A percentile compares a stretch with the other conserved stretches of the same genome.
Evolutionary conservation across 495 filamentous ascomycete species (phyloP).

Genomic region (Penicillium alfredii): DNA sequence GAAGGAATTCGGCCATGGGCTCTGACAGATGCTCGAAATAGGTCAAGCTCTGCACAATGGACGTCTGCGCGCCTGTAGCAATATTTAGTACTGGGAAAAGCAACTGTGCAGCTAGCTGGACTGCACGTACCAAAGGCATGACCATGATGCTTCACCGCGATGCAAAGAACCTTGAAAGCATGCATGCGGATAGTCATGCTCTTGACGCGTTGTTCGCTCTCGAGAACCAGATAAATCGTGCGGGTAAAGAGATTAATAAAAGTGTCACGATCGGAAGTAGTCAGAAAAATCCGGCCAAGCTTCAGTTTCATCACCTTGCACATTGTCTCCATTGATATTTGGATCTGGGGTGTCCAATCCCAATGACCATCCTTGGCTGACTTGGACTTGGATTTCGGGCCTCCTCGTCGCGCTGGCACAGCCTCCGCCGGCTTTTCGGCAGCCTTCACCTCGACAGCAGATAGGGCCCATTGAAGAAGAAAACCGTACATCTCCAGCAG

Average conservation of each 20-base stretch:
- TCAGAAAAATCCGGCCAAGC: conserved; percentile 84
- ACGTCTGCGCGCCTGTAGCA: conserved; percentile 83
- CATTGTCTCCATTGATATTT: conserved; percentile 86
- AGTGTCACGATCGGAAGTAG: conserved; percentile 93
- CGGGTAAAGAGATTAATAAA: conserved; percentile 89
- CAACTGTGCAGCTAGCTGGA: neutral
- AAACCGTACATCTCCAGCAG: conserved; percentile 94
- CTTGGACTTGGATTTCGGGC: conserved; percentile 75
- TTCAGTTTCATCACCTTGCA: conserved; percentile 93
- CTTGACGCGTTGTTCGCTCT: conserved; percentile 91
- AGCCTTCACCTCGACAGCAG: conserved; percentile 86
- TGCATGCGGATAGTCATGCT: conserved; percentile 90
- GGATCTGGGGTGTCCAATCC: conserved; percentile 84
- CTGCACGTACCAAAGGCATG: conserved; percentile 79
- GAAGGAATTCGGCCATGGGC: conserved; percentile 97
- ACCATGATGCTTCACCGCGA: conserved; percentile 96
- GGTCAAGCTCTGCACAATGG: conserved; percentile 91
- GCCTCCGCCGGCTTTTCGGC: conserved; percentile 75
- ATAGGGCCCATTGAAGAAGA: conserved; percentile 88
- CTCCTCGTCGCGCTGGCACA: conserved; percentile 61
- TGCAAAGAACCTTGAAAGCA: conserved; percentile 91
- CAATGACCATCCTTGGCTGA: conserved; percentile 67
- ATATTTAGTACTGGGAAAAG: conserved; percentile 11
- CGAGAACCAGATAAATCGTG: conserved; percentile 88
- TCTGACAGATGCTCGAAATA: conserved; percentile 98